Percentiles rank a stretch among this genome's conserved stretches.
phyloP scores from a whole-genome alignment of 768 basidiomycete species.

The Leccinum boreale region DNA sequence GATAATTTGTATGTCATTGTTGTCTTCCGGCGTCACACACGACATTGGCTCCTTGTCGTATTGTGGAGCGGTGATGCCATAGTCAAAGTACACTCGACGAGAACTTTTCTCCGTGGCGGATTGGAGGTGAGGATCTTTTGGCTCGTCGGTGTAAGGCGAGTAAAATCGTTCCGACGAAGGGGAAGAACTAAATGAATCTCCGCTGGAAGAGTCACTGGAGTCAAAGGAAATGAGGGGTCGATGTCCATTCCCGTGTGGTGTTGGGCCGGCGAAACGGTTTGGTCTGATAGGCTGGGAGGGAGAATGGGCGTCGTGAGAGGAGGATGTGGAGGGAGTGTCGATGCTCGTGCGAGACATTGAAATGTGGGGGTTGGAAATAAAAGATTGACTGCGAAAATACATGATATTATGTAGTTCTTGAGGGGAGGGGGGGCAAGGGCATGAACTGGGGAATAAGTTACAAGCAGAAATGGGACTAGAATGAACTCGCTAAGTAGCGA shows the following conservation, averaged over 20 bases:
- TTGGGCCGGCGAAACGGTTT: not conserved
- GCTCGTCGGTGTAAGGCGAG: slow-evolving; percentile 8
- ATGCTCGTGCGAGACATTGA: not conserved
- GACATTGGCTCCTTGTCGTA: not conserved
- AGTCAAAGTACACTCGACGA: slow-evolving; percentile 24
- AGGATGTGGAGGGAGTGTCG: not conserved
- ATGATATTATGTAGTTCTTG: slow-evolving; percentile 10
- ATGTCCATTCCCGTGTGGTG: not conserved
- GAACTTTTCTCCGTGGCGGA: slow-evolving; percentile 13
- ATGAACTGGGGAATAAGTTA: slow-evolving; percentile 4
- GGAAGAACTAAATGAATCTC: slow-evolving; percentile 1
- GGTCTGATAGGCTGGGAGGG: not conserved
- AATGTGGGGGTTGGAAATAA: not conserved
- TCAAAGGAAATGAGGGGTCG: slow-evolving; percentile 2
- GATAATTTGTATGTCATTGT: not conserved
- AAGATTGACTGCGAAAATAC: not conserved
- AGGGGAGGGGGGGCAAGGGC: slow-evolving; percentile 1
- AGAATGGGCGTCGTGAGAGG: not conserved
- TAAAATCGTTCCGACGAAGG: not conserved
- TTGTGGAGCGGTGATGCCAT: slow-evolving; percentile 10
- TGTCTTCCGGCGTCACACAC: slow-evolving; percentile 6
- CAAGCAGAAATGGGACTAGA: not conserved
- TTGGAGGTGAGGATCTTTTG: not conserved
- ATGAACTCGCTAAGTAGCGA: not conserved
- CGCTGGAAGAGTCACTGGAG: slow-evolving; percentile 13